Conservation (phyloP, 1,139 yeast species). For the Hanseniaspora uvarum region DNA sequence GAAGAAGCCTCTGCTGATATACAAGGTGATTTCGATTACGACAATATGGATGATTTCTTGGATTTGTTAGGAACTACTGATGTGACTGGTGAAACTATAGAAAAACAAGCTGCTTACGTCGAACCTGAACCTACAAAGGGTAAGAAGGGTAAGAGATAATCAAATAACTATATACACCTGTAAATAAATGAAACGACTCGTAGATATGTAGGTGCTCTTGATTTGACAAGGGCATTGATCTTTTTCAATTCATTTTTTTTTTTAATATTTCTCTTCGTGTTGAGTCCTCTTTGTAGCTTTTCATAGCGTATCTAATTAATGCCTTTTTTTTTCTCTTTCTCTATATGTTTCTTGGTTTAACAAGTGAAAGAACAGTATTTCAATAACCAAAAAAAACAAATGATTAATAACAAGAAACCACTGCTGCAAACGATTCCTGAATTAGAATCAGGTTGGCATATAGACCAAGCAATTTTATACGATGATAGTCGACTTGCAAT, state of each 20-base stretch:
- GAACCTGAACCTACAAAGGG: constrained; percentile 43
- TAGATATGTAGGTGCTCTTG: not conserved
- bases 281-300: no score
- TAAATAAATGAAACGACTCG: not conserved
- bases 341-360: no score
- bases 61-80: constrained; percentile 46
- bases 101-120: constrained; percentile 44
- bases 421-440: constrained; percentile 46
- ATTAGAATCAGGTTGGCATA: constrained; percentile 85
- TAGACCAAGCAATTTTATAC: constrained; percentile 79
- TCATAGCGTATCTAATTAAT: no score
- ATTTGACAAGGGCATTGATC: not conserved
- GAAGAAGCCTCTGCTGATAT: constrained; percentile 20
- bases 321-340: no score
- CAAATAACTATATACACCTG: constrained; percentile 9
- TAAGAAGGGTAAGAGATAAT: constrained; percentile 21
- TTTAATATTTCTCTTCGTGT: no score
- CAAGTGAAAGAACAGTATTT: not conserved
- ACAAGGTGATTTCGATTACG: constrained; percentile 27
- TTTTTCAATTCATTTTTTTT: not conserved
- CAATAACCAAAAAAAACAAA: not conserved
- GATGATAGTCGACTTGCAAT: constrained; percentile 85
- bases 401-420: not conserved
- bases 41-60: constrained; percentile 44
- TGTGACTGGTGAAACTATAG: constrained; percentile 50